Evolutionary conservation across 768 basidiomycete species (phyloP), one percentile per base, ranked within the genome.

Genomic region (Leccinum truebloodii): DNA sequence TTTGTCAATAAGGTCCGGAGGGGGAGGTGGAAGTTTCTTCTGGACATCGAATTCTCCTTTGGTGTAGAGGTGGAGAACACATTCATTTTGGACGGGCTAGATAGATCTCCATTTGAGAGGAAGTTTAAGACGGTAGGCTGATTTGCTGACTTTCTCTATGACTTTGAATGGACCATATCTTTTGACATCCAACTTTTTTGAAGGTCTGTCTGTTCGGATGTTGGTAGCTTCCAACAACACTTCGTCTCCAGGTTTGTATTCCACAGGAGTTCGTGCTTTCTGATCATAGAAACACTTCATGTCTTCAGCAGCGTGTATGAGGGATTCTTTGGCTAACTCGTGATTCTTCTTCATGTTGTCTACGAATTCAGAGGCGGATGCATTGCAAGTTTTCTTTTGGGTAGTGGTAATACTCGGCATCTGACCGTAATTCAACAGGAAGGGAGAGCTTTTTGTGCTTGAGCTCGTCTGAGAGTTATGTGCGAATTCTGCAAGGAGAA

Each of bases 101-200:
- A 46, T 46, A 0, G 6, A 4, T 22, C 12, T 46, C 44, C 10
- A 46, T 4, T 37, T 37, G 14, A 9, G 9, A 1, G 4, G 20
- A 0, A 46, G 9, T 46, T 46, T 46, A 0, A 46, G 44, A 0
- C 4, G 0, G 1, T 46, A 46, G 7, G 20, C 44, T 0, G 37
- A 37, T 7, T 7, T 16, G 1, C 44, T 2, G 0, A 22, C 12
- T 37, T 37, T 37, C 7, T 16, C 37, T 1, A 37, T 0, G 0
- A 37, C 12, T 4, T n/a, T n/a, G 14, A 46, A 37, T 0, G 16
- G 16, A 16, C 44, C 44, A 12, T 46, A 46, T 46, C 44, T 3
- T 46, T 46, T 46, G 5, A n/a, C 12, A 3, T 46, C 20, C 4
- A 46, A 9, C 0, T 46, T 46, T 10, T 46, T 46, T 12, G 44